These are phyloP conservation scores for Spathaspora gorwiae DNA, from an alignment of 805 yeast species.

Conservation along the genomic window DNA sequence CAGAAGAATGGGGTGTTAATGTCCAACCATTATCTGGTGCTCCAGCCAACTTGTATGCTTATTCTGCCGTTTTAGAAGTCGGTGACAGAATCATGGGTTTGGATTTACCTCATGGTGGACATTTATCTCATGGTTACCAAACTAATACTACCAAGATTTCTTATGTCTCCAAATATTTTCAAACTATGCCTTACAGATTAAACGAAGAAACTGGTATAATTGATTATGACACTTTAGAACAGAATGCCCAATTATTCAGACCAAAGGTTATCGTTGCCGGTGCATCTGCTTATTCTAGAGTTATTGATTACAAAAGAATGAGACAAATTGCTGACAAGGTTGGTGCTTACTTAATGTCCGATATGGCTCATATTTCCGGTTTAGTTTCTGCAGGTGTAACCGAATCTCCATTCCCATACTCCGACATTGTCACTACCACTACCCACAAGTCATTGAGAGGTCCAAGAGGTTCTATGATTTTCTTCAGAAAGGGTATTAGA, in stretches of 20 bases:
- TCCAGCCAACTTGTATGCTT: slow-evolving; percentile 95
- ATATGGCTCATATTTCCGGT: slow-evolving; percentile 99
- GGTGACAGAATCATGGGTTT: slow-evolving; percentile 98
- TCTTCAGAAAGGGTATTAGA: slow-evolving; percentile 95
- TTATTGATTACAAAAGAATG: slow-evolving; percentile 95
- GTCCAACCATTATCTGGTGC: slow-evolving; percentile 96
- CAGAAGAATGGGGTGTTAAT: slow-evolving; percentile 94
- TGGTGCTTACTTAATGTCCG: slow-evolving; percentile 93
- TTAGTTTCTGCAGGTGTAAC: slow-evolving; percentile 93
- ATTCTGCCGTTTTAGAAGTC: slow-evolving; percentile 90
- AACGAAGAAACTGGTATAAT: slow-evolving; percentile 88
- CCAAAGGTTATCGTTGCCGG: slow-evolving; percentile 98
- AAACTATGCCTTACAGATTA: slow-evolving; percentile 98
- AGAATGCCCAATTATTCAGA: slow-evolving; percentile 85
- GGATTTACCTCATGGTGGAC: slow-evolving; percentile 98
- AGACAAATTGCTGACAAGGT: slow-evolving; percentile 94
- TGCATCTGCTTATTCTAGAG: slow-evolving; percentile 95
- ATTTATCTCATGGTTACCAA: slow-evolving; percentile 97
- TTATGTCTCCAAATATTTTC: slow-evolving; percentile 92
- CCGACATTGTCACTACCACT: slow-evolving; percentile 97
- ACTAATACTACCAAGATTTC: slow-evolving; percentile 91
- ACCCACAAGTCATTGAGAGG: slow-evolving; percentile 99
- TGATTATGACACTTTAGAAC: slow-evolving; percentile 92
- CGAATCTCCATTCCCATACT: slow-evolving; percentile 93
- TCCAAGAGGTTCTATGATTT: slow-evolving; percentile 99